Evolutionary conservation across 208 protist genomes (phyloP), one percentile per base, ranked within the genome.

Genomic region (Leishmania tarentolae): DNA sequence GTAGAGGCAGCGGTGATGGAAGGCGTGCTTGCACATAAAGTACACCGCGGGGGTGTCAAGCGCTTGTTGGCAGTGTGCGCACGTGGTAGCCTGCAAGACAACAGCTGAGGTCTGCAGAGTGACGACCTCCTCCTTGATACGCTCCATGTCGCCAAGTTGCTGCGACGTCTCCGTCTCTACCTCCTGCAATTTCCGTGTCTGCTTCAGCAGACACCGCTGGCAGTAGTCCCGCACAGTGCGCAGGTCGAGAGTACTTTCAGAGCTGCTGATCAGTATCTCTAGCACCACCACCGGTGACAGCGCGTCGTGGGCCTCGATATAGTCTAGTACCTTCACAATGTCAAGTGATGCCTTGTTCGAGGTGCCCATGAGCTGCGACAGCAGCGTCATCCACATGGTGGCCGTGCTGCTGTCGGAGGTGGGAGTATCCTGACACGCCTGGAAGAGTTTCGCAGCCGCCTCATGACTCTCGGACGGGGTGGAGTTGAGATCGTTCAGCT

Each of bases 21-120:
- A 98, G 40, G 93, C 97, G 88, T 99, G 97, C 79, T 84, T 80
- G 88, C 98, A 99, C 59, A 99, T 76, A 78, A 99, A 99, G 82
- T 99, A 97, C 66, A 99, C 90, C 1, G 92, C 85, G 28, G 98
- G 98, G n/a, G 98, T 84, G 59, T 99, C 98, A 21, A 99, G 90
- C 8, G 89, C 75, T 65, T 77, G 66, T 21, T 85, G 76, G 88
- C 98, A 99, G 42, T 85, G 87, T 13, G 79, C 84, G 83, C 98
- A 99, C 52, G 96, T 90, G 24, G 81, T 85, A 24, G 83, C 71
- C 83, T 98, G 95, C 71, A 99, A 98, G 17, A 97, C 95, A 68
- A 92, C 89, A 15, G 96, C 92, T 11, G 83, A 91, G 47, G 82
- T 94, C 69, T 95, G 86, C 65, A 98, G 83, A 35, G 84, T 78